Conservation (phyloP, 2,329 filamentous ascomycete species). For the Diaporthe longicolla region DNA sequence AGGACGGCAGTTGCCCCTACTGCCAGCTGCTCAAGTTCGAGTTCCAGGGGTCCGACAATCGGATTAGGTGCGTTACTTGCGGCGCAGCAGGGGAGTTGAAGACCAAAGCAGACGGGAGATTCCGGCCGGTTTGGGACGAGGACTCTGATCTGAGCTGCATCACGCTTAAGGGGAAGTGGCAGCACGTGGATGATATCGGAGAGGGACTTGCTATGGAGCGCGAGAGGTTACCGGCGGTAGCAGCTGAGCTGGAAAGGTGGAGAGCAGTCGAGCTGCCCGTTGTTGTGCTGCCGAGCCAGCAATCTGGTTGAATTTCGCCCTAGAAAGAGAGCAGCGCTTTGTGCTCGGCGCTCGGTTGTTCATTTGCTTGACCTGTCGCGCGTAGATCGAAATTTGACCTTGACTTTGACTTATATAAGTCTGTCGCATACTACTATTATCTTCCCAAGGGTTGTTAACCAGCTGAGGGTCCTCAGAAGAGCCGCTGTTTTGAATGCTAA, state of each 20-base stretch:
- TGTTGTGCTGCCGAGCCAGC: background rate
- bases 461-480: too few relatives aligned
- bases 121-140: slow-evolving; percentile 2
- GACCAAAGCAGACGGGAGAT: background rate
- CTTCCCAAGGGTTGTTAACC: too few relatives aligned
- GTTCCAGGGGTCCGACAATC: background rate
- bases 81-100: background rate
- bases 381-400: too few relatives aligned
- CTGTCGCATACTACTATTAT: too few relatives aligned
- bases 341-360: background rate
- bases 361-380: too few relatives aligned
- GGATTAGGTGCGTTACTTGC: slow-evolving; percentile 12
- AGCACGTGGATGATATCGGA: slow-evolving; percentile 10
- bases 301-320: too few relatives aligned
- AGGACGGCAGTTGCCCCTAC: slow-evolving; percentile 3
- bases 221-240: background rate
- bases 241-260: background rate
- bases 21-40: slow-evolving; percentile 18
- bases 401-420: too few relatives aligned
- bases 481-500: too few relatives aligned
- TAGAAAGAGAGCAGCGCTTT: background rate
- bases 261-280: background rate
- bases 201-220: background rate
- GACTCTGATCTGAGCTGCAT: slow-evolving; percentile 10
- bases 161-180: slow-evolving; percentile 15